These are phyloP conservation scores for Sphagnum tenellum DNA, from an alignment of 225 moss, liverwort and hornwort genomes.

Conservation along the genomic window DNA sequence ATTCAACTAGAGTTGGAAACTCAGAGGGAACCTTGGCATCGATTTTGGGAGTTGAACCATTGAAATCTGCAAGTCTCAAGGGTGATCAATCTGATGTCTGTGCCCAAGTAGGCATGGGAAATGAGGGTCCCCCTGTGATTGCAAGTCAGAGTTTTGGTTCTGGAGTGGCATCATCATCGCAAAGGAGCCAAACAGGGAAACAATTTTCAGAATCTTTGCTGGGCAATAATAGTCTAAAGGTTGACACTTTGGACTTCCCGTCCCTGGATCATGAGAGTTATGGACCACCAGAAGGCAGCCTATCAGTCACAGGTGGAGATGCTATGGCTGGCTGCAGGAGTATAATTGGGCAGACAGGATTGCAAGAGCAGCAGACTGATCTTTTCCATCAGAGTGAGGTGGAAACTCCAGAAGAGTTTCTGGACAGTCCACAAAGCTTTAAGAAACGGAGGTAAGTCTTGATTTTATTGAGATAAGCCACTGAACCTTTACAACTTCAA, in stretches of 20 bases:
- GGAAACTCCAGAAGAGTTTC: conserved; percentile 48
- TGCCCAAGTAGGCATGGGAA: conserved; percentile 21
- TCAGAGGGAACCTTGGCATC: conserved; percentile 60
- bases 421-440: conserved; percentile 66
- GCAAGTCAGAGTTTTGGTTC: conserved; percentile 24
- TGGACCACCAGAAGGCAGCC: conserved; percentile 20
- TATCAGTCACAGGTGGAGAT: conserved; percentile 17
- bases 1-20: conserved; percentile 19
- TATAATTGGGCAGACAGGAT: conserved; percentile 44
- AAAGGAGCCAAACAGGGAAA: conserved; percentile 24
- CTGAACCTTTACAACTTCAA: too few relatives aligned
- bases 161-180: conserved; percentile 36
- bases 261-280: conserved; percentile 27
- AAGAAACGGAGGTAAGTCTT: conserved; percentile 48
- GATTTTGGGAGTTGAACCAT: conserved; percentile 45
- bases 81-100: conserved; percentile 10
- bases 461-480: too few relatives aligned
- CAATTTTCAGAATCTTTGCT: conserved; percentile 13
- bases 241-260: conserved; percentile 26
- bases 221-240: conserved; percentile 14
- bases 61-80: conserved; percentile 19
- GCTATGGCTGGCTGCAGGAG: conserved; percentile 15
- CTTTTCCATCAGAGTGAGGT: conserved; percentile 31
- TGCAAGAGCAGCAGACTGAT: conserved; percentile 37
- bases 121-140: conserved; percentile 29